Evolutionary conservation across 306 rosid genomes (phyloP).

Genomic region (Fragaria nilgerrensis): DNA sequence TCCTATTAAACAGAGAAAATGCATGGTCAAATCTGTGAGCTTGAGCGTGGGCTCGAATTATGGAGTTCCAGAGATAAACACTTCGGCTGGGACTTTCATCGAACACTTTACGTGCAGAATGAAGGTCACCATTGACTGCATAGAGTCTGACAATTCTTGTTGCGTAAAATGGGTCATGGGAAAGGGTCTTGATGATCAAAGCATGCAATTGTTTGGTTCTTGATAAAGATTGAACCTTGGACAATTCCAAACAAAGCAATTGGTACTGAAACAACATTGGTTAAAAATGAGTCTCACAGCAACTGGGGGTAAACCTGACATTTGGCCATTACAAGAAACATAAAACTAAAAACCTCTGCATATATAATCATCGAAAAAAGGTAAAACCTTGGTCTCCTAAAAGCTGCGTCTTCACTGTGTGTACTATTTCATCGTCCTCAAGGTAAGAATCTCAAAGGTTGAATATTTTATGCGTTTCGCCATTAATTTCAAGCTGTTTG

Average conservation of each 20-base stretch:
- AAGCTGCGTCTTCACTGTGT: neutral
- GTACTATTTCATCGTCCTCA: neutral
- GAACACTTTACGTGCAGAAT: constrained; percentile 57
- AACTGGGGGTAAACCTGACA: too few species aligned
- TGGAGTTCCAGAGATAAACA: constrained; percentile 80
- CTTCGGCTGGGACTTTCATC: constrained; percentile 52
- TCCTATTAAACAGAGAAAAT: constrained; percentile 47
- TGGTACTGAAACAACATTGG: constrained; percentile 37
- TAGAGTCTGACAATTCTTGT: constrained; percentile 57
- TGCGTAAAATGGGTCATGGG: constrained; percentile 68
- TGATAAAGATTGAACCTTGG: constrained; percentile 47
- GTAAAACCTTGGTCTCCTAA: neutral
- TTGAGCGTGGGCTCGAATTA: constrained; percentile 73
- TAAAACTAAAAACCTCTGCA: too few species aligned
- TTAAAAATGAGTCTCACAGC: neutral
- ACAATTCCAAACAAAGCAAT: constrained; percentile 47
- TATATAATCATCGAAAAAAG: neutral
- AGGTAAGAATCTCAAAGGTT: constrained; percentile 2
- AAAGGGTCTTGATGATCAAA: constrained; percentile 51
- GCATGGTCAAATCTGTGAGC: constrained; percentile 48
- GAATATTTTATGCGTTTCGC: neutral
- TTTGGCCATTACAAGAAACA: too few species aligned
- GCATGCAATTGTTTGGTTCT: constrained; percentile 64
- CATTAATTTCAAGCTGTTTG: neutral
- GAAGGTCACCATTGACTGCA: constrained; percentile 40